Evolutionary conservation across 306 rosid genomes (phyloP).

Genomic region (Prunus dulcis): DNA sequence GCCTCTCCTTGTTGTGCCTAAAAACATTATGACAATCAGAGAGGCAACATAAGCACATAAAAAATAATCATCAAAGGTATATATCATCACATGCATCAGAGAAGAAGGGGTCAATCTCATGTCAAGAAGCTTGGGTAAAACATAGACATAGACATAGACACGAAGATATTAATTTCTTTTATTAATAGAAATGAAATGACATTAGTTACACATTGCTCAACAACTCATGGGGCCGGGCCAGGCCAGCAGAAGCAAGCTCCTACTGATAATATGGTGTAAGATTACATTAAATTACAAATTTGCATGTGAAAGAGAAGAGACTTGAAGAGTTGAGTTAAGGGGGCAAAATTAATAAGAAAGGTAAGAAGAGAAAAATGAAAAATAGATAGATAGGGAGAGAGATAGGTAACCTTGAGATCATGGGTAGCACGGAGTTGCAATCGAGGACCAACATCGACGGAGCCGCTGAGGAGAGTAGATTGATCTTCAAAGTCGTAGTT

Average conservation of each 20-base stretch:
- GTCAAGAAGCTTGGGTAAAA: neutral
- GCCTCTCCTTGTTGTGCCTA: constrained; percentile 81
- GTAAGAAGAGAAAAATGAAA: neutral
- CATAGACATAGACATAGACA: neutral
- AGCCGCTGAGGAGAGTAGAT: constrained; percentile 56
- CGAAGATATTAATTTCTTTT: neutral
- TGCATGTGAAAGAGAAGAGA: too few relatives aligned
- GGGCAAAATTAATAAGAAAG: neutral
- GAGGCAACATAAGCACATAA: neutral
- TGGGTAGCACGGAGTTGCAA: constrained; percentile 59
- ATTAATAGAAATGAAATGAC: neutral
- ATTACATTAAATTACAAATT: neutral
- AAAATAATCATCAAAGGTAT: neutral
- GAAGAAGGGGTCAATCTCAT: neutral
- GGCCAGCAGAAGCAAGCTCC: neutral
- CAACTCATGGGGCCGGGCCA: neutral
- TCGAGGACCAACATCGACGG: constrained; percentile 61
- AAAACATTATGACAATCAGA: neutral
- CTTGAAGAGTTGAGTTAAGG: neutral
- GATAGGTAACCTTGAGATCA: constrained; percentile 60
- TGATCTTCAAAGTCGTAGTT: constrained; percentile 62
- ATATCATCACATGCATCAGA: neutral
- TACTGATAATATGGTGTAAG: neutral
- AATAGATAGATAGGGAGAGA: neutral
- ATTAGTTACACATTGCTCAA: neutral